Evolutionary conservation across 495 filamentous ascomycete species (phyloP), one percentile per base, ranked within the genome.

Genomic region (Clavariopsis aquatica): DNA sequence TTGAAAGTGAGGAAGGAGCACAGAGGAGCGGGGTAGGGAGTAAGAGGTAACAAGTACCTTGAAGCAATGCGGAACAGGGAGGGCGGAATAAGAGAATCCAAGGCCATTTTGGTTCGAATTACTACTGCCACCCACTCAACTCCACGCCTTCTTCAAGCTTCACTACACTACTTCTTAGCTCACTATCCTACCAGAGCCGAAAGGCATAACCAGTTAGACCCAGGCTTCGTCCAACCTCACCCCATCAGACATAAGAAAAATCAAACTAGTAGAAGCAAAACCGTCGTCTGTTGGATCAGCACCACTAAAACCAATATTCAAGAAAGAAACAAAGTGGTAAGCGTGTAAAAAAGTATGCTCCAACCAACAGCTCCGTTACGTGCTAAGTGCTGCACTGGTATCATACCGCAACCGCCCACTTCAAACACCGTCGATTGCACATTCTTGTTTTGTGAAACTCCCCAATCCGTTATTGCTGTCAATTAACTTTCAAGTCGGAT

Each of bases 331-430:
- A 24, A 49, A 49, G 47, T 49, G 47, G 9, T 49, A 24, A 24
- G 38, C 19, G 56, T 61, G 26, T 9, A n/a, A 61, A 23, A 61
- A 61, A 36, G 49, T 52, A 61, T 43, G 46, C 58, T 28, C 49
- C 45, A 26, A 28, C 31, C 54, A 20, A 22, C 54, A 46, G n/a
- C 41, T 28, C 57, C 31, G 13, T 52, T 41, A 9, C 23, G 45
- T 52, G 46, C 52, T 52, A 65, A 52, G 26, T 51, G 49, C 62
- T 69, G 66, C 66, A 69, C 60, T 64, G 66, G 66, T 69, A 69
- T 69, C 66, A 69, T 63, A 65, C 61, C 53, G 20, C 31, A 57
- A 57, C 53, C 51, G 12, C 17, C 28, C 29, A 29, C 17, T 28
- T 62, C 53, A 49, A 23, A 49, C 22, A 24, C 26, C 20, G 26